Evolutionary conservation across 2,329 filamentous ascomycete species (phyloP).

Genomic region (Botrytis elliptica): DNA sequence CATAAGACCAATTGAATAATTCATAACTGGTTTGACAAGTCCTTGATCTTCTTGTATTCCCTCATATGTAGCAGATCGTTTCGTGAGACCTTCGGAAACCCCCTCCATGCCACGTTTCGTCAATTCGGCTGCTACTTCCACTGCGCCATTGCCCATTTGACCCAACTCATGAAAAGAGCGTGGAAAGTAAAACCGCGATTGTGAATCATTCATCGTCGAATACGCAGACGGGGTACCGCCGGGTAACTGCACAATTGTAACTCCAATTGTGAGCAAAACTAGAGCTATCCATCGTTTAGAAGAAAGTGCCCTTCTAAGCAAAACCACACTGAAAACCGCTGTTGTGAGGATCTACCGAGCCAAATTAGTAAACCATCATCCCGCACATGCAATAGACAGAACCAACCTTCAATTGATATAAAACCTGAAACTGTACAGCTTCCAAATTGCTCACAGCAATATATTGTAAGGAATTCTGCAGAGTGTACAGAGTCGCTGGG

Average conservation of each 20-base stretch:
- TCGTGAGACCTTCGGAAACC: conserved; percentile 51
- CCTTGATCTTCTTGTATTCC: conserved; percentile 70
- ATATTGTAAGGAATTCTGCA: conserved; percentile 94
- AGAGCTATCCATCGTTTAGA: conserved; percentile 77
- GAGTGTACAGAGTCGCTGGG: conserved; percentile 81
- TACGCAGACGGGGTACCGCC: conserved; percentile 56
- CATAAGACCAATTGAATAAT: conserved; percentile 73
- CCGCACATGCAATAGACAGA: background rate
- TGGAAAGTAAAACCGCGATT: conserved; percentile 63
- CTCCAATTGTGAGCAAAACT: conserved; percentile 74
- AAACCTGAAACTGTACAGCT: conserved; percentile 87
- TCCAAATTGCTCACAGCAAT: conserved; percentile 87
- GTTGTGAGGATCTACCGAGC: conserved; percentile 71
- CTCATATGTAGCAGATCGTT: conserved; percentile 84
- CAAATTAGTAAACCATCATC: conserved; percentile 23
- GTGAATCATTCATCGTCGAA: conserved; percentile 60
- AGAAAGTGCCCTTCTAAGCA: conserved; percentile 71
- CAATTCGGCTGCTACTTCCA: conserved; percentile 51
- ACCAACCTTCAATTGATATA: conserved; percentile 83
- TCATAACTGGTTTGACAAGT: conserved; percentile 57
- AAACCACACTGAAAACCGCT: conserved; percentile 77
- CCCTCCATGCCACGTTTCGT: conserved; percentile 48
- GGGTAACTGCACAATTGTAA: conserved; percentile 82
- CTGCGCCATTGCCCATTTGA: conserved; percentile 55
- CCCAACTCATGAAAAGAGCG: conserved; percentile 76